Conservation (phyloP, 148 eudicot species). For the Amaranthus palmeri region DNA sequence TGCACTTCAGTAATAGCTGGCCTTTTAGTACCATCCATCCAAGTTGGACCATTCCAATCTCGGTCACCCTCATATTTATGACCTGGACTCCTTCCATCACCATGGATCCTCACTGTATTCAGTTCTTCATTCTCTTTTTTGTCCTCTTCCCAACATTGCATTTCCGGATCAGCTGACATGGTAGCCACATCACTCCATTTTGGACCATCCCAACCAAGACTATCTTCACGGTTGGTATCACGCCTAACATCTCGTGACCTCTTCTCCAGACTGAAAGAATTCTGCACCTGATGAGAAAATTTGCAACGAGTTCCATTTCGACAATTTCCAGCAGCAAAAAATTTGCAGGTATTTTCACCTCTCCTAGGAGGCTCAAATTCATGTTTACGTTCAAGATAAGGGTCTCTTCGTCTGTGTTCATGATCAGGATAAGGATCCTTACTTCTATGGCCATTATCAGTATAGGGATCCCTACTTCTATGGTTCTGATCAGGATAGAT, state of each 20-base stretch:
- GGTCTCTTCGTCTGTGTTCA: conserved; percentile 20
- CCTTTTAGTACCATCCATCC: conserved; percentile 25
- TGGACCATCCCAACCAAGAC: conserved; percentile 36
- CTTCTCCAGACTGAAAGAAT: conserved; percentile 22
- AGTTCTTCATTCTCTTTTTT: conserved; percentile 13
- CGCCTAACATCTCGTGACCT: conserved; percentile 29
- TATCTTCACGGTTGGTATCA: conserved; percentile 22
- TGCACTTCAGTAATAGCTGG: conserved; percentile 16
- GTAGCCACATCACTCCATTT: conserved; percentile 23
- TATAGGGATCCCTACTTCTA: conserved; percentile 23
- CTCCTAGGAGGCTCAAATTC: conserved; percentile 31
- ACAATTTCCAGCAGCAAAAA: conserved; percentile 43
- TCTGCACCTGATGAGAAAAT: conserved; percentile 34
- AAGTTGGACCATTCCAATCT: conserved; percentile 36
- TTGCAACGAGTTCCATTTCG: conserved; percentile 37
- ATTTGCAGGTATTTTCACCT: conserved; percentile 32
- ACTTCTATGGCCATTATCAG: conserved; percentile 22
- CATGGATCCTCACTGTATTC: conserved; percentile 6
- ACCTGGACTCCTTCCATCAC: conserved; percentile 11
- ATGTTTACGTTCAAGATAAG: conserved; percentile 17
- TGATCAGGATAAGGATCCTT: conserved; percentile 22
- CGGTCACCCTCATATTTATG: conserved; percentile 26
- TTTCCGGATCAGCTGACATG: conserved; percentile 14
- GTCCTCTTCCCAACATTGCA: conserved; percentile 30
- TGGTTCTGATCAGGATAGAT: conserved; percentile 17